Base-by-base conservation (phyloP, 768 basidiomycete species). In the Boletus sp. region DNA sequence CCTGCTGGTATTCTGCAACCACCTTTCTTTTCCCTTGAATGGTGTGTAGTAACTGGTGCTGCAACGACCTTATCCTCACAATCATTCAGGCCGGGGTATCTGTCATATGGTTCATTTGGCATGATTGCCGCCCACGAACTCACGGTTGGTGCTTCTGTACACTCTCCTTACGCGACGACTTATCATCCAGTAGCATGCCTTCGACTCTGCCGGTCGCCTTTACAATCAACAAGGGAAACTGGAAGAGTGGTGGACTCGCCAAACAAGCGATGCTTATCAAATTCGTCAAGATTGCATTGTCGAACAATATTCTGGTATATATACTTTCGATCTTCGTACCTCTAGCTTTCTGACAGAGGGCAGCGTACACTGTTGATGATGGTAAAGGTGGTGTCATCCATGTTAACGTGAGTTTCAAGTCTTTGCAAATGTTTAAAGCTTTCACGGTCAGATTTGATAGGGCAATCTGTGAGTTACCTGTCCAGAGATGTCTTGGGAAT, bases 1-100 rank as follows among this genome's bases (percentile, higher is more conserved):
- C 95, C 97, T 9, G 96, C 97, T 21, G 97, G 97, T 25, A 94
- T 98, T 63, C 74, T 98, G 17, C 92, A 87, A 58, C 87, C 91
- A 2, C 95, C 95, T 0, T 98, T 94, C 81, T 98, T 94, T 77
- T 82, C 81, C 5, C 75, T 81, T 49, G 77, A 83, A 51, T 96
- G 93, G 89, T 89, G 55, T 37, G 78, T 56, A 34, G 29, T 44
- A 1, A 3, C 19, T 21, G 11, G 4, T 40, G 19, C 38, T 42
- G 21, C 25, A 11, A 33, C 27, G 25, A 48, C 40, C 19, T 43
- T 27, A 45, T 42, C 50, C 52, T 61, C 15, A 68, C 50, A 42
- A n/a, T 39, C 11, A 7, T 56, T 57, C 52, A 91, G 89, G 92
- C 97, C 97, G 5, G 77, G 82, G 30, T 96, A 97, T 69, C 76